These are phyloP conservation scores for Paxillus involutus DNA, from an alignment of 768 basidiomycete genomes.

Conservation along the genomic window DNA sequence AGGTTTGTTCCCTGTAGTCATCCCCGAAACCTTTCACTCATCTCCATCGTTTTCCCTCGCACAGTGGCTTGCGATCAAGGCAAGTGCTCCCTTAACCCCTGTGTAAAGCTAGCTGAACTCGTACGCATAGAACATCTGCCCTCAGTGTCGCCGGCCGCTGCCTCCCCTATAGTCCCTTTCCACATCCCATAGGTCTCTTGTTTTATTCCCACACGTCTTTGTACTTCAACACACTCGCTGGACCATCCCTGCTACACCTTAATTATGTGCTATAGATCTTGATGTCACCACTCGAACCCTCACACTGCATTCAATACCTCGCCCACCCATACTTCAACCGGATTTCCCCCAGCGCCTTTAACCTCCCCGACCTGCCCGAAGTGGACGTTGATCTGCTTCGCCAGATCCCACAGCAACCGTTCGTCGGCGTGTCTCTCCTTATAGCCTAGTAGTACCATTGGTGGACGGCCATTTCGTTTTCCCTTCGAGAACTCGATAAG, in stretches of 20 bases:
- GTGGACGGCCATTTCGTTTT: conserved; percentile 28
- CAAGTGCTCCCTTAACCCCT: conserved; percentile 17
- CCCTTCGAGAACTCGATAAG: conserved; percentile 37
- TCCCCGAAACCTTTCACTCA: conserved; percentile 10
- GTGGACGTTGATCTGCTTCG: conserved; percentile 47
- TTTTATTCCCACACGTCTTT: neutral
- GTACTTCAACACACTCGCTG: neutral
- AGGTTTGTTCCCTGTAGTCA: conserved; percentile 39
- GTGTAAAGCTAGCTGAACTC: neutral
- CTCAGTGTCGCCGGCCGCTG: conserved; percentile 82
- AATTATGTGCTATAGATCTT: conserved; percentile 10
- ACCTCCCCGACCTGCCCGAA: conserved; percentile 57
- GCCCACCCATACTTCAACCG: conserved; percentile 74
- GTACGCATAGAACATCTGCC: conserved; percentile 73
- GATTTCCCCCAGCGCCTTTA: conserved; percentile 58
- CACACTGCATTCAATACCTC: neutral
- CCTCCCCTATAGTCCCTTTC: conserved; percentile 59
- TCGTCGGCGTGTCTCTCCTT: conserved; percentile 84
- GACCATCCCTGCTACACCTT: neutral
- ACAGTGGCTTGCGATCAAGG: conserved; percentile 79
- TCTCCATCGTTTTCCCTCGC: neutral
- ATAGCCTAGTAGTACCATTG: conserved; percentile 72
- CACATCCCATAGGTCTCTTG: neutral
- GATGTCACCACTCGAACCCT: conserved; percentile 1
- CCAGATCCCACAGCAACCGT: conserved; percentile 69